Base-by-base conservation (phyloP, 1,284 basidiomycete genomes). In the Fomitopsis palustris region DNA sequence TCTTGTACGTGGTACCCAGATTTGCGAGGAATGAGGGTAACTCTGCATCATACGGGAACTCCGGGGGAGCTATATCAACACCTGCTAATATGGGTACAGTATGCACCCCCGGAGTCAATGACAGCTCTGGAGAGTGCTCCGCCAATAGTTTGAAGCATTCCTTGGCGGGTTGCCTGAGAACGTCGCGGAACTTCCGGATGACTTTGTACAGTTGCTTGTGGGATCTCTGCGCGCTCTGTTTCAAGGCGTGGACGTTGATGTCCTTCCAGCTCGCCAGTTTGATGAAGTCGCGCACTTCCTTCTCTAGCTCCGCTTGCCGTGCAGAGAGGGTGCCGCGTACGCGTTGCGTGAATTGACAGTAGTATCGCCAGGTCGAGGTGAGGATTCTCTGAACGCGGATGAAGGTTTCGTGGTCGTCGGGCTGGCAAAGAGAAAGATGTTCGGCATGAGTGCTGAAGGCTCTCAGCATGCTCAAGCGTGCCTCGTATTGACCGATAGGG, bases 241-340 rank as follows among this genome's bases (percentile, higher is more conserved):
- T 93, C 63, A 99, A 81, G 3, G 97, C 95, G 64, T 94, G 92
- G 10, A 99, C 90, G 68, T 99, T 99, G 70, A 96, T 81, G 70
- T 99, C 97, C 73, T 93, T 96, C 97, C 97, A 99, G 69, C 95
- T 97, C 0, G 97, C 97, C 41, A 99, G 81, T 72, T 95, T 95
- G 79, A 99, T 91, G 70, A 93, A 92, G 57, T 85, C 87, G 60
- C 81, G 83, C 56, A 99, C 84, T 56, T 96, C 91, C 67, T 88
- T 90, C 74, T 98, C 94, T 45, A 98, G 73, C 1, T 71, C 71
- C 1, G 73, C 75, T 58, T 88, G 85, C 71, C 94, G 87, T 9
- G 80, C 74, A 4, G 70, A 65, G n/a, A 97, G 74, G 7, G 78
- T 79, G 7, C 75, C 69, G 7, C 75, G 69, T 38, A 97, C 73